Base-by-base conservation (phyloP, 768 basidiomycete genomes). In the Suillus subluteus region DNA sequence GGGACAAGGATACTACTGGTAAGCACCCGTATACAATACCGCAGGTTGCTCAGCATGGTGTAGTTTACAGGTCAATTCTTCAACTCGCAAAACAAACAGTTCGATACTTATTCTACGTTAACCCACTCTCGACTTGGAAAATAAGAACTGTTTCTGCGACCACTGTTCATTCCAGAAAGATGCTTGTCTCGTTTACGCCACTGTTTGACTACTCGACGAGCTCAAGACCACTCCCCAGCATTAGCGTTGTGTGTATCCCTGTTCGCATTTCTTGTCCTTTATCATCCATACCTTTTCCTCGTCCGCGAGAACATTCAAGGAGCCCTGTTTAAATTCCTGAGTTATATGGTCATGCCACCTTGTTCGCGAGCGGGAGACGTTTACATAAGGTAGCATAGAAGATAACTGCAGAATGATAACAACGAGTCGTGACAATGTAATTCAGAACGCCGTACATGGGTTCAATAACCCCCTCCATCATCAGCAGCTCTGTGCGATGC, bases 401-500 rank as follows among this genome's bases (percentile, higher is more conserved):
- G n/a, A 58, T 23, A 26, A 40, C 16, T 23, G 38, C 23, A 58
- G 13, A 40, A 38, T 16, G 37, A 38, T 58, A 38, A 58, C 56
- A 38, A 8, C 15, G 6, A 38, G 23, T 7, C 3, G n/a, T 26
- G 43, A 26, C 5, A 12, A 21, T 37, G 41, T 15, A 18, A 52
- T 37, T 18, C 62, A 32, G 35, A 30, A 54, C 9, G 15, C 11
- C 3, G 11, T 44, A 52, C n/a, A 67, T 38, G 55, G 18, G 13
- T 40, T 68, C 56, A 79, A 54, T 81, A 83, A 65, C 79, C 79
- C 18, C 85, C 93, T 58, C 87, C 90, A 52, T 83, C 88, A 61
- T 93, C 87, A 12, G 82, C 81, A 58, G 85, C 85, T 52, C 94
- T 82, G 73, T 97, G 95, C 30, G 92, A 89, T 13, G 95, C 96